Base-by-base conservation (phyloP, 2,329 filamentous ascomycete genomes). In the Colletotrichum scovillei region DNA sequence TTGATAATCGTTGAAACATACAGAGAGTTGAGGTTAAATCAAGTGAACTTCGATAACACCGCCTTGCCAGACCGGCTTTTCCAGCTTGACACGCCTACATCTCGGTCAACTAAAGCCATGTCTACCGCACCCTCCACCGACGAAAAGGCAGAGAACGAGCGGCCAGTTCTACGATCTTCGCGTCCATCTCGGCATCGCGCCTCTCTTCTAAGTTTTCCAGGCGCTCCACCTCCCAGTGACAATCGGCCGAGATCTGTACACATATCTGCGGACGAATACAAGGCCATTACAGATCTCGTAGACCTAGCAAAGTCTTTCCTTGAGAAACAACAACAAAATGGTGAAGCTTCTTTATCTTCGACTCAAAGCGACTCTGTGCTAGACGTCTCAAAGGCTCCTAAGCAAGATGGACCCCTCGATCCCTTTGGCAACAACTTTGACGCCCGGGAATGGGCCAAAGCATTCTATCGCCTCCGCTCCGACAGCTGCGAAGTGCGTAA, bases 351-450 rank as follows among this genome's bases (percentile, higher is more conserved):
- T 5, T 35, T n/a, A 9, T 64, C 26, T 14, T 38, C 52, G 22
- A 42, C 16, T 22, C 57, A 63, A 53, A 14, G 42, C 35, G 64
- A 14, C 14, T 53, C 65, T 24, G 38, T 42, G 14, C 49, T 58
- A 5, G 58, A 63, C 58, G 22, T 38, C 19, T 63, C 58, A 2
- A 64, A 69, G 59, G 19, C 70, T 19, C 70, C 70, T 4, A 46
- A 63, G 52, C 26, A 58, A 32, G 42, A 64, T 16, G 66, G 66
- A 7, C 65, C 83, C 0, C 81, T 89, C 22, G 86, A 90, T 76
- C 88, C 88, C 22, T 81, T 81, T 57, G 83, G 84, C 65, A 81
- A 81, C 24, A 84, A 87, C 28, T 90, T 90, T 80, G 86, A 82
- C 72, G 84, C 86, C 32, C 82, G 84, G 28, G 81, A 83, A 7